These are phyloP conservation scores for Xylaria acuta DNA, from an alignment of 495 filamentous ascomycete species.

Conservation along the genomic window DNA sequence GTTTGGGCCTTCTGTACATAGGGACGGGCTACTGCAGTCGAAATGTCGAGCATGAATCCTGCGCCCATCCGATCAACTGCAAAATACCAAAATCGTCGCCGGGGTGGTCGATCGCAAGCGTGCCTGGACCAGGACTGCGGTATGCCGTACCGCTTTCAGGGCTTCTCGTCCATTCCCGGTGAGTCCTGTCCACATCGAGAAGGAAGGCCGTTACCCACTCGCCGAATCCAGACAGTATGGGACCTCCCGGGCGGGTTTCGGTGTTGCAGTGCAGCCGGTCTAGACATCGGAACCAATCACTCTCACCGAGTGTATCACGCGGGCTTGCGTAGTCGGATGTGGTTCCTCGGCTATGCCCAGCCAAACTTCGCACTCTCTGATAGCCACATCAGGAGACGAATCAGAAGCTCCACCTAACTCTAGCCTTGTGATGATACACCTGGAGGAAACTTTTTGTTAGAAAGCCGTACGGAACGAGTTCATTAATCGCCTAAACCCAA, in stretches of 20 bases:
- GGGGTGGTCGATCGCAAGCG: background rate
- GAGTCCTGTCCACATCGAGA: slow-evolving; percentile 4
- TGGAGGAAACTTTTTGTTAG: background rate
- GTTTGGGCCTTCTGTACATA: background rate
- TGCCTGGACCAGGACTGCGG: background rate
- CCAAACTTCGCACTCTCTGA: background rate
- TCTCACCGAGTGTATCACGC: background rate
- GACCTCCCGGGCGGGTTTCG: slow-evolving; percentile 1
- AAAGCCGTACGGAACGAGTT: background rate
- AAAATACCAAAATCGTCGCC: background rate
- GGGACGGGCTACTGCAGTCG: background rate
- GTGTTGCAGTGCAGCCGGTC: slow-evolving; percentile 7
- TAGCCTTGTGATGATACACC: background rate
- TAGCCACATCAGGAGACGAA: background rate
- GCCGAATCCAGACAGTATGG: slow-evolving; percentile 6
- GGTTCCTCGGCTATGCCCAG: background rate
- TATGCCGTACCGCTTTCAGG: slow-evolving; percentile 1
- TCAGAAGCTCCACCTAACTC: background rate
- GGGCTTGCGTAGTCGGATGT: background rate
- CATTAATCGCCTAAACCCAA: background rate
- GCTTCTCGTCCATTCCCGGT: background rate
- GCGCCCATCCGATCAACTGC: background rate
- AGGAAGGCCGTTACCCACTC: slow-evolving; percentile 18
- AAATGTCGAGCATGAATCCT: slow-evolving; percentile 22
- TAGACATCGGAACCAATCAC: background rate